Percentiles rank a stretch among this genome's conserved stretches.
Conservation (phyloP, 345 rosid genomes). For the Citrus maxima region DNA sequence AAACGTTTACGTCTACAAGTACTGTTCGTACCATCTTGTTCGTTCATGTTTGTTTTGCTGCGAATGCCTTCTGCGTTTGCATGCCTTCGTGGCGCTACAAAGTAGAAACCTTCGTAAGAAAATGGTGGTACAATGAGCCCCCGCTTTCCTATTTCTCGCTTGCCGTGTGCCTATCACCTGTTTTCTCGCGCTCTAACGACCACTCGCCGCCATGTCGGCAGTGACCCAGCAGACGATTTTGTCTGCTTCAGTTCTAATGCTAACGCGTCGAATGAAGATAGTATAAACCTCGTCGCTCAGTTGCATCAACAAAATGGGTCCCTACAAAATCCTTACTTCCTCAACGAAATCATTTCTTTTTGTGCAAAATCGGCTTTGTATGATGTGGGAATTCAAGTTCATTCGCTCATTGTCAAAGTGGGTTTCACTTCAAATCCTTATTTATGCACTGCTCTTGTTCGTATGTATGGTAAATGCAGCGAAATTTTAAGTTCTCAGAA, state of each 20-base stretch:
- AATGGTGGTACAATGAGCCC: not conserved
- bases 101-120: not conserved
- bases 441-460: constrained; percentile 26
- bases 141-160: not conserved
- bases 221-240: constrained; percentile 2
- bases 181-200: constrained; percentile 4
- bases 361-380: constrained; percentile 23
- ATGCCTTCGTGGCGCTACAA: not conserved
- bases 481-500: constrained; percentile 15
- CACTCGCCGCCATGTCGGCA: not conserved
- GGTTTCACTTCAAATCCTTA: constrained; percentile 31
- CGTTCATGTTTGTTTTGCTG: not conserved
- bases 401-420: constrained; percentile 24
- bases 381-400: constrained; percentile 29
- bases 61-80: not conserved
- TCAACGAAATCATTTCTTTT: constrained; percentile 26
- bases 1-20: not conserved
- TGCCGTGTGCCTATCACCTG: constrained; percentile 1
- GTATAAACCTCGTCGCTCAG: not conserved
- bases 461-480: constrained; percentile 27
- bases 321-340: constrained; percentile 9
- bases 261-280: not conserved
- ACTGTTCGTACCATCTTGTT: not conserved
- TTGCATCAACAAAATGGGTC: constrained; percentile 11
- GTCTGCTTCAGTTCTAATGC: not conserved